Percentiles rank a stretch among this genome's conserved stretches.
These are phyloP conservation scores for Cyclotella cryptica DNA, from an alignment of 108 stramenopile species.

Conservation along the genomic window DNA sequence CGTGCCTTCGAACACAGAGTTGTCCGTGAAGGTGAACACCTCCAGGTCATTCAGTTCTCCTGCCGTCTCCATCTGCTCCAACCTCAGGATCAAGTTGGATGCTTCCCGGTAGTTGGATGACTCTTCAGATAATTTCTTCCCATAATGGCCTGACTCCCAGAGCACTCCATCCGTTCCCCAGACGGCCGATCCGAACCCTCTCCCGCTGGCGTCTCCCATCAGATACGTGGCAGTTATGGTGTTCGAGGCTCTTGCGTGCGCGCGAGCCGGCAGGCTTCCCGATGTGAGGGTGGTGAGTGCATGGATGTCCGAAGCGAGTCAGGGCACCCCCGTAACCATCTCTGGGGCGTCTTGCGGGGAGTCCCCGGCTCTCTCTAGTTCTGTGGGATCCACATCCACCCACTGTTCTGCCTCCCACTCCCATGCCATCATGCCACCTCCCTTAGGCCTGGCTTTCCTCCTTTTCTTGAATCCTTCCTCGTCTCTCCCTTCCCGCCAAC, in stretches of 20 bases:
- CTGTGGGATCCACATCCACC: no score
- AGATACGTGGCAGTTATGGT: no score
- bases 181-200: slow-evolving; percentile 36
- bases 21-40: slow-evolving; percentile 55
- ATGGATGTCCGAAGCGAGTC: slow-evolving; percentile 27
- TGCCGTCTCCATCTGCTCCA: slow-evolving; percentile 7
- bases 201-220: slow-evolving; percentile 47
- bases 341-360: neutral
- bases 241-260: neutral
- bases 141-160: slow-evolving; percentile 14
- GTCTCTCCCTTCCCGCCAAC: no score
- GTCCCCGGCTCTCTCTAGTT: neutral
- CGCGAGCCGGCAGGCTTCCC: neutral
- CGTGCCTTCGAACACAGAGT: slow-evolving; percentile 42
- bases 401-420: neutral
- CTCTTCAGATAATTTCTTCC: neutral
- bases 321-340: slow-evolving; percentile 27
- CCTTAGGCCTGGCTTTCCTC: neutral
- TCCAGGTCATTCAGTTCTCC: slow-evolving; percentile 24
- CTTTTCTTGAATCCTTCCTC: neutral
- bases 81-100: slow-evolving; percentile 17
- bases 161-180: neutral
- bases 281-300: slow-evolving; percentile 9
- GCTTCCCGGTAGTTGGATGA: slow-evolving; percentile 43
- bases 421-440: no score